These are phyloP conservation scores for Nepenthes mirabilis DNA, from an alignment of 148 eudicot species.

Conservation along the genomic window DNA sequence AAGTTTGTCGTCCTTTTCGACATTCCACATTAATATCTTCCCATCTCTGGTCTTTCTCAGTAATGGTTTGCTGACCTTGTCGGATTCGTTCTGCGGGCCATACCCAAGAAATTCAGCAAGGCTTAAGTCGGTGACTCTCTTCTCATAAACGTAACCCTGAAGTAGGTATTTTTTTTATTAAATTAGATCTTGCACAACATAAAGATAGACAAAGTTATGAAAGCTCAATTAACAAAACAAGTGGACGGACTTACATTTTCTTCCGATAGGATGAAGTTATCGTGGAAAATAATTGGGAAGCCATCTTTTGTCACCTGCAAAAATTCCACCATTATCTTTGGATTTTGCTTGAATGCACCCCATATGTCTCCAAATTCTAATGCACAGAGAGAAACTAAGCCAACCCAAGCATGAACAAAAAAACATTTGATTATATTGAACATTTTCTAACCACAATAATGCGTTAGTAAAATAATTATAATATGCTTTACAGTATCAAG, in stretches of 20 bases:
- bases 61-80: conserved; percentile 34
- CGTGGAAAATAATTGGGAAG: conserved; percentile 82
- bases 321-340: not conserved
- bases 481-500: no score
- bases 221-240: not conserved
- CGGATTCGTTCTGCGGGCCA: conserved; percentile 56
- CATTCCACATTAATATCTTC: conserved; percentile 51
- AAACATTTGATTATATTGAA: no score
- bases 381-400: not conserved
- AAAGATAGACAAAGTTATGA: not conserved
- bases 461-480: no score
- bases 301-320: conserved; percentile 84
- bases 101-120: conserved; percentile 49
- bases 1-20: conserved; percentile 42
- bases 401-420: no score
- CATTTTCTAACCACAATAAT: no score
- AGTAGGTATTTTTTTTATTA: not conserved
- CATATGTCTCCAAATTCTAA: conserved; percentile 8
- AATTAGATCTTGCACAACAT: not conserved
- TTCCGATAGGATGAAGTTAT: conserved; percentile 54
- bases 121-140: conserved; percentile 59
- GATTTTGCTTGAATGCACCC: not conserved
- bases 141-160: conserved; percentile 58
- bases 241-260: conserved; percentile 45
- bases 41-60: conserved; percentile 70